Evolutionary conservation across 306 rosid species (phyloP), one percentile per base, ranked within the genome.

Genomic region (Rosa rugosa): DNA sequence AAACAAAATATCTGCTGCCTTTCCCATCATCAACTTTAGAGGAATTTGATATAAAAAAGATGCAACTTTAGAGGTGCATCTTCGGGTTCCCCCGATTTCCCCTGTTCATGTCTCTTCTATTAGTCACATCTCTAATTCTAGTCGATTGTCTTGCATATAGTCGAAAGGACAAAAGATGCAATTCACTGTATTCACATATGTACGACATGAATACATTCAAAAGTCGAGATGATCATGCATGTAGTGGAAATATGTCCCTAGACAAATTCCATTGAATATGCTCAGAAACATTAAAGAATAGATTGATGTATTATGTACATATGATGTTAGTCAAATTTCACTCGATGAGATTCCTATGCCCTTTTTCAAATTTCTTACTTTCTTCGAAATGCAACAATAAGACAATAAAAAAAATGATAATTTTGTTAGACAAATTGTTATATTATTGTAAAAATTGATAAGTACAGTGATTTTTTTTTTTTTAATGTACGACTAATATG

Each of bases 11-110:
- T 20, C 17, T 65, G 64, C 11, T 71, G 18, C 49, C 14, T 49
- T 34, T 77, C 63, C 66, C 51, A 76, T 65, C 80, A 77, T 8
- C 67, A 77, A 67, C 80, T 77, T 77, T 77, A 66, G 65, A 38
- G 64, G 54, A 74, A 51, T 77, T 67, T 22, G 49, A 64, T 38
- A 25, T 64, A 0, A 23, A 27, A 62, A 25, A 27, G 8, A 27
- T 34, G 9, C n/a, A 63, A 63, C 69, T 63, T 63, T 63, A 27
- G 49, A 66, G 41, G 64, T 45, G 22, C 14, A 16, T 57, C 1
- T 17, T 44, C 42, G 49, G 6, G 20, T 42, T 23, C 25, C 22
- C 7, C 53, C 45, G 8, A 16, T 17, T 75, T 65, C 27, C 65
- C 13, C 16, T 40, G 41, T 51, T 5, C 34, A 25, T 22, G 36